These are phyloP conservation scores for Scytalidium lignicola DNA, from an alignment of 2,329 filamentous ascomycete genomes.

Conservation along the genomic window DNA sequence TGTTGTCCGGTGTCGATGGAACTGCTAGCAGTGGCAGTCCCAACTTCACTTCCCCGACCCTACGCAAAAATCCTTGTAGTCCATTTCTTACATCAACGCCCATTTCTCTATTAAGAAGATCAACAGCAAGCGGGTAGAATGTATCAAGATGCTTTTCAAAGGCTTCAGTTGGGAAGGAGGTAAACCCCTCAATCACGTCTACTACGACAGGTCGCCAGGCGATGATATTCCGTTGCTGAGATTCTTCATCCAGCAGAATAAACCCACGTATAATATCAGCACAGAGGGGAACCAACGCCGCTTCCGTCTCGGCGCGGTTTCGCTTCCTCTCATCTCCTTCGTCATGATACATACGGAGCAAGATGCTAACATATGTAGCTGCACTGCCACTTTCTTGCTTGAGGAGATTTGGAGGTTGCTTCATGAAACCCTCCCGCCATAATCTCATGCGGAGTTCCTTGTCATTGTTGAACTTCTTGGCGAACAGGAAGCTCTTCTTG, in stretches of 20 bases:
- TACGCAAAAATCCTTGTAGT: slow-evolving; percentile 69
- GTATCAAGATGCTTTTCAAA: slow-evolving; percentile 74
- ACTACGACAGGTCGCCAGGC: slow-evolving; percentile 98
- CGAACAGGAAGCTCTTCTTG: slow-evolving; percentile 95
- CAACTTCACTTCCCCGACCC: slow-evolving; percentile 74
- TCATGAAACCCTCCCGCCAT: slow-evolving; percentile 99
- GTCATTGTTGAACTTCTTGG: slow-evolving; percentile 95
- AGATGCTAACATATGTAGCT: slow-evolving; percentile 89
- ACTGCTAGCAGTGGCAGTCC: slow-evolving; percentile 30
- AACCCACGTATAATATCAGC: slow-evolving; percentile 89
- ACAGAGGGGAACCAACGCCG: slow-evolving; percentile 88
- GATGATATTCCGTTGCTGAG: slow-evolving; percentile 92
- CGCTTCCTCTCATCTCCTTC: slow-evolving; percentile 75
- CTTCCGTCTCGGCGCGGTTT: slow-evolving; percentile 78
- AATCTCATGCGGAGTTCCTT: slow-evolving; percentile 91
- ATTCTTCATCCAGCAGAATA: slow-evolving; percentile 84
- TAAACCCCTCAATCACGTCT: slow-evolving; percentile 90
- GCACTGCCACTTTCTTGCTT: slow-evolving; percentile 95
- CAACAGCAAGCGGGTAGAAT: slow-evolving; percentile 84
- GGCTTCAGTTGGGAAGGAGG: slow-evolving; percentile 71
- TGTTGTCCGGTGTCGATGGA: slow-evolving; percentile 15
- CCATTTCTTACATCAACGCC: slow-evolving; percentile 72
- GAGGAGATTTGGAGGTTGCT: slow-evolving; percentile 92
- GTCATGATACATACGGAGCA: slow-evolving; percentile 97
- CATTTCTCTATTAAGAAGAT: slow-evolving; percentile 77